Evolutionary conservation across 2,329 filamentous ascomycete species (phyloP).

Genomic region (Colletotrichum sp.): DNA sequence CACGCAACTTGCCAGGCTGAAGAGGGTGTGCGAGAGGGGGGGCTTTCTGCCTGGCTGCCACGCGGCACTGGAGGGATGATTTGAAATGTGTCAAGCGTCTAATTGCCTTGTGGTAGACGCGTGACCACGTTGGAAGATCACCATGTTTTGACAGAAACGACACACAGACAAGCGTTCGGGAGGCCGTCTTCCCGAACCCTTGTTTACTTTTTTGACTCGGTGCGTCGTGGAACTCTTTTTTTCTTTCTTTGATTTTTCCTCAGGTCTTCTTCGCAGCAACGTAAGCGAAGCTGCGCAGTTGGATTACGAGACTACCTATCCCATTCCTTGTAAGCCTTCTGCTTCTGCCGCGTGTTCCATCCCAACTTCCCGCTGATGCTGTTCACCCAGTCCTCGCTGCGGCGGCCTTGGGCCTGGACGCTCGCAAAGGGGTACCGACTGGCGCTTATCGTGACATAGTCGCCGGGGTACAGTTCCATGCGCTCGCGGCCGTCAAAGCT

Average conservation of each 20-base stretch:
- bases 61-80: neutral
- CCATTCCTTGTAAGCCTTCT: slow-evolving; percentile 66
- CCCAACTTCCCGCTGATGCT: slow-evolving; percentile 80
- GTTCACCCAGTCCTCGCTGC: slow-evolving; percentile 82
- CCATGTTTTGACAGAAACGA: neutral
- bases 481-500: slow-evolving; percentile 95
- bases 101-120: neutral
- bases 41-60: neutral
- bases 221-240: neutral
- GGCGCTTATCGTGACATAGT: slow-evolving; percentile 86
- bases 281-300: neutral
- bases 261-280: neutral
- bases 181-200: neutral
- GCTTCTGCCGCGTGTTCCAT: slow-evolving; percentile 82
- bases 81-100: neutral
- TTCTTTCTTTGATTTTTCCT: neutral
- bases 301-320: slow-evolving; percentile 27
- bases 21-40: neutral
- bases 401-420: slow-evolving; percentile 71
- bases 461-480: slow-evolving; percentile 77
- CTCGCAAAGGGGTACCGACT: slow-evolving; percentile 82
- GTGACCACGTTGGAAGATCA: neutral
- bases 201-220: neutral
- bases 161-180: neutral
- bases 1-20: neutral